Base-by-base conservation (phyloP, 345 rosid genomes). In the Populus tremula region DNA sequence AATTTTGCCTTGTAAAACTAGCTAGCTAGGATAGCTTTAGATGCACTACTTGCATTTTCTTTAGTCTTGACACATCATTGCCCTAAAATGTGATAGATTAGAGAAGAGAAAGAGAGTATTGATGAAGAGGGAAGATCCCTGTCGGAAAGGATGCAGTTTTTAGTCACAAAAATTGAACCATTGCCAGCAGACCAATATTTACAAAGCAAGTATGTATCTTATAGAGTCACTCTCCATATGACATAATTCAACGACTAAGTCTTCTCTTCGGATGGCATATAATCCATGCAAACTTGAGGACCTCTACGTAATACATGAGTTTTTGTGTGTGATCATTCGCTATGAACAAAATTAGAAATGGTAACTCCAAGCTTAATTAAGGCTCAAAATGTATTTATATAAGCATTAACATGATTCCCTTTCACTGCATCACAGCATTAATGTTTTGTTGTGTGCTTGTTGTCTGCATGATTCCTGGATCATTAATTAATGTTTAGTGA, bases 121-220 rank as follows among this genome's bases (percentile, higher is more conserved):
- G 67, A 27, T n/a, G 31, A 63, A 23, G 67, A 12, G 33, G 23
- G 16, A 25, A 63, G 29, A 63, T 11, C 16, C 11, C 0, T 63
- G 5, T 0, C 4, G 6, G 31, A 23, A 20, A 59, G 23, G 18
- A 61, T 20, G 65, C 25, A 61, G 1, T 21, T n/a, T 61, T 61
- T 23, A 2, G 65, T 61, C 31, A 61, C 29, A 20, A 61, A 17
- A 67, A 66, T 29, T 33, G 7, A 33, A 20, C 11, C 41, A 67
- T 33, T 67, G 70, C 70, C 70, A 27, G 70, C 70, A 67, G 8
- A 25, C 39, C 36, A 67, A 67, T 38, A 63, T 63, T 63, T 63
- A 10, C 67, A 63, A 63, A 63, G 31, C 8, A 25, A 0, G 33
- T 63, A 35, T 23, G 0, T 23, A 20, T 8, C 25, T 61, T 23